Percentiles rank a stretch among this genome's conserved stretches.
These are phyloP conservation scores for Candida berthetii DNA, from an alignment of 805 yeast genomes.

Conservation along the genomic window DNA sequence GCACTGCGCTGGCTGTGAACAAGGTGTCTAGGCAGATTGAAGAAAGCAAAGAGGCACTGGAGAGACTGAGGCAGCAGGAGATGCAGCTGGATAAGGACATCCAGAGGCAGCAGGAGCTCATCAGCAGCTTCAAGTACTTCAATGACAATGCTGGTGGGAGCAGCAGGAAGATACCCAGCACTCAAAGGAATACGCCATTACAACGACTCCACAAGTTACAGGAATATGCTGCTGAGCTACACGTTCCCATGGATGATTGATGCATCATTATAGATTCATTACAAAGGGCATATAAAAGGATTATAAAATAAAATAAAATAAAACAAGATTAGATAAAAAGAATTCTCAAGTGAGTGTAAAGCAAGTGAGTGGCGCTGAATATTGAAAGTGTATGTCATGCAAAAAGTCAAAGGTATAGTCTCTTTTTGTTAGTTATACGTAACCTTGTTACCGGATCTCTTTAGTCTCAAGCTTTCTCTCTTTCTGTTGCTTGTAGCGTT, in stretches of 20 bases:
- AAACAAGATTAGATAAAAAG: no score
- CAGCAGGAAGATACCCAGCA: no score
- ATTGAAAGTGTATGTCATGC: no score
- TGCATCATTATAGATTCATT: no score
- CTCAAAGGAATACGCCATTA: no score
- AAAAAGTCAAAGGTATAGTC: neutral
- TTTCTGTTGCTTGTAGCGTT: conserved; percentile 46
- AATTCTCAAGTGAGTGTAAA: neutral
- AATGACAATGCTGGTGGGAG: no score
- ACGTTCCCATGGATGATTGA: no score
- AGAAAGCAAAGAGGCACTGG: neutral
- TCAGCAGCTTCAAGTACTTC: no score
- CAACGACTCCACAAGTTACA: neutral
- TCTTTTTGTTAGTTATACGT: neutral
- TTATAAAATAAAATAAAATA: no score
- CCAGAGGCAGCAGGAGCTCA: neutral
- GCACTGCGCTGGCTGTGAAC: neutral
- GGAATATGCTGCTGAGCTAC: neutral
- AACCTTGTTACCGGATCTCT: conserved; percentile 27
- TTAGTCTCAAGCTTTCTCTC: conserved; percentile 44
- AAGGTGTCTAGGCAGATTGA: neutral
- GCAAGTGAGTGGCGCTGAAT: no score
- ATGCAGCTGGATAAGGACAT: neutral
- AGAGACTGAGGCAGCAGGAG: neutral
- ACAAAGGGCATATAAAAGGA: no score